Base-by-base conservation (phyloP, 768 basidiomycete genomes). In the Russula earlei region DNA sequence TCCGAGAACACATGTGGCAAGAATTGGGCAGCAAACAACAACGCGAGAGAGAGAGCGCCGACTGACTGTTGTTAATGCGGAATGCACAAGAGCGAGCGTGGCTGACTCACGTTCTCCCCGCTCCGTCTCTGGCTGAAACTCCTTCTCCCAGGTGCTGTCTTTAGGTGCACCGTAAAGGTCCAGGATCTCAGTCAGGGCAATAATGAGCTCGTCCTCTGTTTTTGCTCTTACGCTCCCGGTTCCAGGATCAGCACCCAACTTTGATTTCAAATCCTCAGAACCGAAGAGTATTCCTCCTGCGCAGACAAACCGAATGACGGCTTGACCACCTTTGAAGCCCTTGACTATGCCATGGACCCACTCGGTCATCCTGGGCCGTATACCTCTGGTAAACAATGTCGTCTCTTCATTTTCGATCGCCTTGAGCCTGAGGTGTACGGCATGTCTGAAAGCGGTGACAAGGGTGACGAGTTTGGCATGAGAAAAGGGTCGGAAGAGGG, bases 181-280 rank as follows among this genome's bases (percentile, higher is more conserved):
- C 66, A 89, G 78, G 22, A 85, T 77, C 65, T 89, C 87, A 8
- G 88, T 87, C 25, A 88, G 72, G 3, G 84, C 79, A 25, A 91
- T 71, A 29, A 89, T 72, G 24, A 81, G 66, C 63, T 87, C 84
- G 52, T 84, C 78, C 66, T 90, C 83, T 10, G 84, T 75, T 41
- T 64, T 65, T 4, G 70, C 69, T 43, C 75, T 73, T 64, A 14
- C 65, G 63, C 24, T 67, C 51, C 43, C 69, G 58, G 51, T 70
- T 42, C 48, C 66, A 52, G 55, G 64, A 59, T 48, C 60, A 60
- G 53, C 54, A 62, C 61, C 67, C 47, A 66, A 63, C 61, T 70
- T 69, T 14, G 40, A 47, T 56, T 58, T 73, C 43, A 77, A 65
- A 57, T 87, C 87, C 48, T 81, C 76, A 33, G 86, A 66, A 0